Percentiles rank a stretch among this genome's conserved stretches.
These are phyloP conservation scores for Glonium stellatum DNA, from an alignment of 495 filamentous ascomycete genomes.

Conservation along the genomic window DNA sequence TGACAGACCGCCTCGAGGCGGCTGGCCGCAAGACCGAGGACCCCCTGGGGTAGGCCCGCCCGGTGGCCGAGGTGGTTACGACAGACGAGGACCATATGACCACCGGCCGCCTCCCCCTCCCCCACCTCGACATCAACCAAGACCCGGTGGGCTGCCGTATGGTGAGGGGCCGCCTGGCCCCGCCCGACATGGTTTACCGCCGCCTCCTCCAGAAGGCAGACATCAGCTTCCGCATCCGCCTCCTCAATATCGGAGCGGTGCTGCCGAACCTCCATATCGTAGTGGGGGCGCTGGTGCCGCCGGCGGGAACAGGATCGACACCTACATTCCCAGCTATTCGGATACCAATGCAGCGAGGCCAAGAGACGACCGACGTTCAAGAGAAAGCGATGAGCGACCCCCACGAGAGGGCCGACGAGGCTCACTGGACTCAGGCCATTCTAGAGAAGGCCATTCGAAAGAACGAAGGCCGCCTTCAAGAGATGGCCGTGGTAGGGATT, in stretches of 20 bases:
- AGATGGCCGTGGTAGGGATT: conserved; percentile 16
- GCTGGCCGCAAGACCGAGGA: conserved; percentile 18
- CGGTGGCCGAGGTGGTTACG: conserved; percentile 13
- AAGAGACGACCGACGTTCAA: conserved; percentile 14
- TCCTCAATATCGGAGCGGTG: conserved; percentile 10
- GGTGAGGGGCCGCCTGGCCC: conserved; percentile 1
- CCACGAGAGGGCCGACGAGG: conserved; percentile 23
- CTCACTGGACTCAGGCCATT: conserved; percentile 25
- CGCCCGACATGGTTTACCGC: conserved; percentile 11
- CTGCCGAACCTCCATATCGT: not conserved
- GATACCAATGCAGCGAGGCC: conserved; percentile 4
- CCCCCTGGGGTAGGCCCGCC: conserved; percentile 19
- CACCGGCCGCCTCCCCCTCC: conserved; percentile 30
- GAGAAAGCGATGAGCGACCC: conserved; percentile 21
- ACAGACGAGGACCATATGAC: conserved; percentile 26
- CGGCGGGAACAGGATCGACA: conserved; percentile 21
- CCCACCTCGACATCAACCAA: conserved; percentile 23
- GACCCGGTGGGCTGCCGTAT: conserved; percentile 5
- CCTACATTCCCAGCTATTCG: conserved; percentile 33
- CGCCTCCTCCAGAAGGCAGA: conserved; percentile 23
- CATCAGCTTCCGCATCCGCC: conserved; percentile 28
- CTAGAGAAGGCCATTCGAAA: conserved; percentile 15
- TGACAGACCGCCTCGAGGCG: conserved; percentile 10
- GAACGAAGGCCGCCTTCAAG: conserved; percentile 4
- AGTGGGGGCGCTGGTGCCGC: not conserved